phyloP scores from a whole-genome alignment of 768 basidiomycete species.

The Russula sp. region DNA sequence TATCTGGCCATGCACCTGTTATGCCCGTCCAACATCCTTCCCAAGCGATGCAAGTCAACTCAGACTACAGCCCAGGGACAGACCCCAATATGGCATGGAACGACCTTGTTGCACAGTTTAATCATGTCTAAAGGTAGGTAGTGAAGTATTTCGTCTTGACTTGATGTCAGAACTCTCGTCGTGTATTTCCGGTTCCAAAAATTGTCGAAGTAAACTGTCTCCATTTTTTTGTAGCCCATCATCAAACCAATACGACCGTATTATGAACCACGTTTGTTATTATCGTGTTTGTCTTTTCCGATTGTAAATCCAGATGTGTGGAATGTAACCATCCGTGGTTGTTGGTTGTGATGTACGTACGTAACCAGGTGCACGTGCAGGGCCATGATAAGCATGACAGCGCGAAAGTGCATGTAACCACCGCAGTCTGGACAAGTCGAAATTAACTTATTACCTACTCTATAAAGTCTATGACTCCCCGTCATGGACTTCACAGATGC shows the following conservation, averaged over 20 bases:
- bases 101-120: conserved; percentile 30
- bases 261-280: conserved; percentile 9
- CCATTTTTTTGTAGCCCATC: conserved; percentile 26
- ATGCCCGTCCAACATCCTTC: conserved; percentile 17
- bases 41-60: conserved; percentile 21
- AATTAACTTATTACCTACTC: conserved; percentile 2
- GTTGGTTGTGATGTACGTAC: neutral
- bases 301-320: neutral
- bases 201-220: conserved; percentile 15
- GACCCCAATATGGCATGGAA: conserved; percentile 31
- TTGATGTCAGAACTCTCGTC: conserved; percentile 7
- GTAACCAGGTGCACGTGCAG: conserved; percentile 18
- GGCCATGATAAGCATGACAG: neutral
- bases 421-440: neutral
- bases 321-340: too few species aligned
- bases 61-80: conserved; percentile 25
- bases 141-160: neutral
- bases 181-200: conserved; percentile 2
- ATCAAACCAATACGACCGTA: conserved; percentile 15
- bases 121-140: conserved; percentile 27
- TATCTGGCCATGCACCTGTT: conserved; percentile 15
- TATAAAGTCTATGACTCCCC: conserved; percentile 9
- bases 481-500: conserved; percentile 37
- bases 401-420: neutral
- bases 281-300: neutral